Evolutionary conservation across 371 early-diverging fungal species (phyloP).

Genomic region (Mortierella sp.): DNA sequence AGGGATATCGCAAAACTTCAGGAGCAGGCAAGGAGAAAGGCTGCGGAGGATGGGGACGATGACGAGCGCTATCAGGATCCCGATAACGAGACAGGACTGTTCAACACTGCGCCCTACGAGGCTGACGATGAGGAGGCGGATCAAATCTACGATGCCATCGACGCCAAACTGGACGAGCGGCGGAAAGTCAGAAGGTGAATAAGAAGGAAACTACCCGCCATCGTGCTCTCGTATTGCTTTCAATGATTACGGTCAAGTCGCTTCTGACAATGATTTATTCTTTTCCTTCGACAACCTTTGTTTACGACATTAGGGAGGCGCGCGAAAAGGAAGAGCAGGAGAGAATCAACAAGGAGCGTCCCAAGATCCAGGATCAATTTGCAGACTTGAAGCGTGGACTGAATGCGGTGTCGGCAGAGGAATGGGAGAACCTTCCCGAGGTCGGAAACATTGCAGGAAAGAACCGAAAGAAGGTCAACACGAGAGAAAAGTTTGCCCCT

Average conservation of each 20-base stretch:
- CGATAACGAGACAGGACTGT: conserved; percentile 95
- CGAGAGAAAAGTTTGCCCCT: conserved; percentile 74
- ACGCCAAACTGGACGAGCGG: conserved; percentile 91
- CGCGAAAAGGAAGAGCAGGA: conserved; percentile 72
- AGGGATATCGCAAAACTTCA: conserved; percentile 61
- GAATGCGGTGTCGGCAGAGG: conserved; percentile 79
- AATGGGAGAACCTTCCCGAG: conserved; percentile 96
- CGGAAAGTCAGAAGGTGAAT: conserved; percentile 74
- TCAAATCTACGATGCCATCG: conserved; percentile 91
- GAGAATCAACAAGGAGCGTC: conserved; percentile 66
- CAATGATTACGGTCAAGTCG: too few relatives aligned
- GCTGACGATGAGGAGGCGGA: conserved; percentile 98
- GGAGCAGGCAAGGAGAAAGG: conserved; percentile 56
- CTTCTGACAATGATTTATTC: background rate
- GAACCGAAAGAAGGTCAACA: conserved; percentile 76
- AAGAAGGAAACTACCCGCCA: background rate
- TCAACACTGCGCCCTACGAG: conserved; percentile 90
- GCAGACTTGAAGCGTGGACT: conserved; percentile 91
- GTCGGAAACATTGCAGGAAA: conserved; percentile 92
- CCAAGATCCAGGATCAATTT: conserved; percentile 91
- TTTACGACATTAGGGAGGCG: conserved; percentile 63
- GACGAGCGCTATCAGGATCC: conserved; percentile 91
- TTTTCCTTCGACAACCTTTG: background rate
- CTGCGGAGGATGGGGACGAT: conserved; percentile 69
- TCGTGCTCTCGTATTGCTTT: background rate